A percentile compares a stretch with the other conserved stretches of the same genome.
phyloP scores from a whole-genome alignment of 345 rosid genomes.

The Jatropha curcas region DNA sequence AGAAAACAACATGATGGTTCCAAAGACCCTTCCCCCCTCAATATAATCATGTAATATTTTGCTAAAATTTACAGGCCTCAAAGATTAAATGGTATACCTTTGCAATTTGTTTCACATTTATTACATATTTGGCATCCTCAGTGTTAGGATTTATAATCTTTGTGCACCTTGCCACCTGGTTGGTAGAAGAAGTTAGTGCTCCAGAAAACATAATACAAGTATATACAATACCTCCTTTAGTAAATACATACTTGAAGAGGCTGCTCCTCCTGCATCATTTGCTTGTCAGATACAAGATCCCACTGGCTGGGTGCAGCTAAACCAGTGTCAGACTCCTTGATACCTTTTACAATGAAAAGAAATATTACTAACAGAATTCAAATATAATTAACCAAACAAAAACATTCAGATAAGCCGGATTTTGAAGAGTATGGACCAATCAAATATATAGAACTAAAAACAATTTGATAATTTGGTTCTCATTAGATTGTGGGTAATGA shows the following conservation, averaged over 20 bases:
- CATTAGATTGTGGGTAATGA: not conserved
- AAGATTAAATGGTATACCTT: constrained; percentile 46
- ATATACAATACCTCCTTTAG: not conserved
- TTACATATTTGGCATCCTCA: constrained; percentile 96
- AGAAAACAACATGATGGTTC: too few relatives aligned
- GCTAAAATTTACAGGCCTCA: not conserved
- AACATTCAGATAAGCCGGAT: not conserved
- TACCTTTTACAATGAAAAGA: constrained; percentile 44
- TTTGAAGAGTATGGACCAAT: not conserved
- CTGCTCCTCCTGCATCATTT: constrained; percentile 99
- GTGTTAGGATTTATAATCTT: constrained; percentile 94
- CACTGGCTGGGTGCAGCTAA: constrained; percentile 98
- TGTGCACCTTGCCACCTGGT: constrained; percentile 92
- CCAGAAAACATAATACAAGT: not conserved
- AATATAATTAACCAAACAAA: not conserved
- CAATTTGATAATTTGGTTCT: not conserved
- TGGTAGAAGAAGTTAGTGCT: not conserved
- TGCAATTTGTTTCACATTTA: constrained; percentile 97
- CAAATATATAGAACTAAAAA: not conserved
- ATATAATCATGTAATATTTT: not conserved
- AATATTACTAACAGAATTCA: not conserved
- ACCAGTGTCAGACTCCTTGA: constrained; percentile 96
- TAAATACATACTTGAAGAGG: constrained; percentile 66
- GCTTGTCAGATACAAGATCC: constrained; percentile 99
- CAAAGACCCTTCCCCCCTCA: not conserved